These are phyloP conservation scores for Debaryomyces robertsiae DNA, from an alignment of 1,139 yeast species.

Conservation along the genomic window DNA sequence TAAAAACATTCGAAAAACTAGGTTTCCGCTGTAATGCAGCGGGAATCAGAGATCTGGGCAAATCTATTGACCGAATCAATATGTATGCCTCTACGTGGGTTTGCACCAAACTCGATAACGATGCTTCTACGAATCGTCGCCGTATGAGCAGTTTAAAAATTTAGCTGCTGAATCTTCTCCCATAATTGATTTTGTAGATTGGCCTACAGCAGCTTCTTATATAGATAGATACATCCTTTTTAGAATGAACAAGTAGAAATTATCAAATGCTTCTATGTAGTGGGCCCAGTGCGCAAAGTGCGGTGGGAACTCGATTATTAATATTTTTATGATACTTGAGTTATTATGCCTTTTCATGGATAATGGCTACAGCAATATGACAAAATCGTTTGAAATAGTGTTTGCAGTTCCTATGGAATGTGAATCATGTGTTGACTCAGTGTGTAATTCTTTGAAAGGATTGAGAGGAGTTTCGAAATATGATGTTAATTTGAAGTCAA, in stretches of 20 bases:
- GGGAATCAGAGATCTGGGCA: constrained; percentile 63
- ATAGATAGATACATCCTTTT: background rate
- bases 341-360: no score
- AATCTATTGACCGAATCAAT: constrained; percentile 74
- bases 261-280: no score
- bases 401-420: constrained; percentile 84
- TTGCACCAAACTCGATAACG: constrained; percentile 51
- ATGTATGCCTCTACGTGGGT: constrained; percentile 92
- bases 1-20: constrained; percentile 60
- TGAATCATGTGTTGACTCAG: constrained; percentile 64
- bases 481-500: constrained; percentile 54
- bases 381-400: constrained; percentile 58
- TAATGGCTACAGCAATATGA: constrained; percentile 17
- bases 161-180: constrained; percentile 15
- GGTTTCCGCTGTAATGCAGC: constrained; percentile 74
- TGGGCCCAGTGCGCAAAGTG: no score
- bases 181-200: background rate
- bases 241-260: no score
- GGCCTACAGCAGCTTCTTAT: background rate
- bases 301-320: no score
- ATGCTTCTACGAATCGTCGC: constrained; percentile 20
- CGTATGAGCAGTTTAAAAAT: constrained; percentile 46
- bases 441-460: constrained; percentile 51
- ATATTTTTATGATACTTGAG: no score
- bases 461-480: constrained; percentile 50